Evolutionary conservation across 1,284 basidiomycete genomes (phyloP).

Genomic region (Boletus sp.): DNA sequence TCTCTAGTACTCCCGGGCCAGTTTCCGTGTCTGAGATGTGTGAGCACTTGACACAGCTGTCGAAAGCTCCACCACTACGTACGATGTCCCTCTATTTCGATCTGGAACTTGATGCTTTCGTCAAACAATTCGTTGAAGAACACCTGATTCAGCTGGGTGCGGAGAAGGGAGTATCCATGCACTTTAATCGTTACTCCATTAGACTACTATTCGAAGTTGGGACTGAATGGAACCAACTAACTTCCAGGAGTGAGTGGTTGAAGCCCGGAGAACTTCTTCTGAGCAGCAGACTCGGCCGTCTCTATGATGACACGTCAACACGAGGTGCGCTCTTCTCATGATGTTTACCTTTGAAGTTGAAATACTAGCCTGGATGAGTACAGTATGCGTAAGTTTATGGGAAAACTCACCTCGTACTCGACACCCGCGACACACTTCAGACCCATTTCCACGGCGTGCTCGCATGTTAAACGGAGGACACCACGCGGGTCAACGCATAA

Average conservation of each 20-base stretch:
- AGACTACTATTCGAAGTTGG: background rate
- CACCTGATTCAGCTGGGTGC: constrained; percentile 83
- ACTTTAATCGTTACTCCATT: constrained; percentile 39
- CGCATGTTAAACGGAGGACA: constrained; percentile 63
- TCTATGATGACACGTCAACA: constrained; percentile 46
- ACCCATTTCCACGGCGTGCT: constrained; percentile 48
- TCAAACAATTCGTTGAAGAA: constrained; percentile 94
- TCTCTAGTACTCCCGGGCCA: constrained; percentile 91
- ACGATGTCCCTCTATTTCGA: constrained; percentile 93
- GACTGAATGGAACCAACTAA: constrained; percentile 42
- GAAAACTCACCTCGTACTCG: constrained; percentile 78
- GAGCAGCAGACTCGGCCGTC: constrained; percentile 68
- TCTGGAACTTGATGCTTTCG: constrained; percentile 68
- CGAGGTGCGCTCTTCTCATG: background rate
- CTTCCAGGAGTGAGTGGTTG: constrained; percentile 88
- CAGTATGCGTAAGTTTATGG: background rate
- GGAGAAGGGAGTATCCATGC: constrained; percentile 90
- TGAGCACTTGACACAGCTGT: background rate
- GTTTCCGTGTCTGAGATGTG: constrained; percentile 83
- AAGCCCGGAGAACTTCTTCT: constrained; percentile 78
- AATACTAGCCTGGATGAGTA: constrained; percentile 64
- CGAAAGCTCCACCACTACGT: constrained; percentile 31
- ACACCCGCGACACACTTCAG: constrained; percentile 76
- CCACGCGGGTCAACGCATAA: constrained; percentile 85
- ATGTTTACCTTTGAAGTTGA: constrained; percentile 81